Evolutionary conservation across 257 asterid genomes (phyloP).

Genomic region (Scutellaria barbata): DNA sequence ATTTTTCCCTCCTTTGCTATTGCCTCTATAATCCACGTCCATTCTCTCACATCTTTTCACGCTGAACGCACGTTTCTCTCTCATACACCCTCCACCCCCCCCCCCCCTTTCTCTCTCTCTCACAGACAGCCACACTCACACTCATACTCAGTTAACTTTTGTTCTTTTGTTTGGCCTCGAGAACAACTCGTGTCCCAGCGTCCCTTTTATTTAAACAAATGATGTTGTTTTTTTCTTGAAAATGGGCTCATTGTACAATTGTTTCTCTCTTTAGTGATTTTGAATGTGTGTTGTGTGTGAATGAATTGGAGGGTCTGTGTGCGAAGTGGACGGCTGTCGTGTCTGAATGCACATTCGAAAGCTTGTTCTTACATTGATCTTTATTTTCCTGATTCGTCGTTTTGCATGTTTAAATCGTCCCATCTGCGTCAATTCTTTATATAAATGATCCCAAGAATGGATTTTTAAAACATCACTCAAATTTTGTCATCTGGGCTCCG

Average conservation of each 20-base stretch:
- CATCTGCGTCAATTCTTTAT: slow-evolving; percentile 28
- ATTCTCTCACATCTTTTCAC: slow-evolving; percentile 62
- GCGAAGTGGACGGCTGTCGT: not conserved
- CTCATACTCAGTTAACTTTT: slow-evolving; percentile 42
- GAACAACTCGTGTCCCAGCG: slow-evolving; percentile 54
- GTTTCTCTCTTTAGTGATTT: slow-evolving; percentile 1
- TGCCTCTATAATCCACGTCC: slow-evolving; percentile 42
- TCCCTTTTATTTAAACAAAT: slow-evolving; percentile 29
- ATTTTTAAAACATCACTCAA: slow-evolving; percentile 23
- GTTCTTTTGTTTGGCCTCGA: slow-evolving; percentile 61
- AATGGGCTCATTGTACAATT: slow-evolving; percentile 29
- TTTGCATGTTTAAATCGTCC: slow-evolving; percentile 39
- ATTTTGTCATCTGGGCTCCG: slow-evolving; percentile 39
- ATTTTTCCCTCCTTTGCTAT: slow-evolving; percentile 13
- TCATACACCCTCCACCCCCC: slow-evolving; percentile 18
- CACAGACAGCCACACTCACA: slow-evolving; percentile 36
- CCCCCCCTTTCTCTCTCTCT: slow-evolving; percentile 27
- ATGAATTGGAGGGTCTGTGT: not conserved
- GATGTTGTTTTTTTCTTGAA: slow-evolving; percentile 31
- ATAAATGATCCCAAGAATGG: slow-evolving; percentile 33
- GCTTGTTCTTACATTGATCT: slow-evolving; percentile 21
- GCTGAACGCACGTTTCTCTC: slow-evolving; percentile 68
- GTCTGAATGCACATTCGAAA: slow-evolving; percentile 22
- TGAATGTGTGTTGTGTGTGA: slow-evolving; percentile 27
- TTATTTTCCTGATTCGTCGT: slow-evolving; percentile 25